These are phyloP conservation scores for Colletotrichum camelliae DNA, from an alignment of 2,329 filamentous ascomycete species.

Conservation along the genomic window DNA sequence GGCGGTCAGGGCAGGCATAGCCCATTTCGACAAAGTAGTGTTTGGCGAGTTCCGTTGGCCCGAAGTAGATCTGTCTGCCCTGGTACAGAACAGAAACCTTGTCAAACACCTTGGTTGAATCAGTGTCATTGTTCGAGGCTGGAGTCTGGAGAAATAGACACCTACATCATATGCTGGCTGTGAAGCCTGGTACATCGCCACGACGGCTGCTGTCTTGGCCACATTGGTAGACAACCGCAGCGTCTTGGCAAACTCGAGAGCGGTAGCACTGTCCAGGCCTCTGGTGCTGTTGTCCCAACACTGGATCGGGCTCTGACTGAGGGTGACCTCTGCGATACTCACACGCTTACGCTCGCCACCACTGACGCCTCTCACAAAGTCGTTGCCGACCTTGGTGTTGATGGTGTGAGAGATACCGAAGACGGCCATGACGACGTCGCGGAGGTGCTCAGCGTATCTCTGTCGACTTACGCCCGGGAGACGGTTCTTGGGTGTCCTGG, in stretches of 20 bases:
- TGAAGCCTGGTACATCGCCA: conserved; percentile 69
- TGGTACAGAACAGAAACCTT: conserved; percentile 72
- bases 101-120: conserved; percentile 64
- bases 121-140: conserved; percentile 61
- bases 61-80: conserved; percentile 65
- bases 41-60: conserved; percentile 24
- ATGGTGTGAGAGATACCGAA: conserved; percentile 69
- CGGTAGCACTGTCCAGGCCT: conserved; percentile 66
- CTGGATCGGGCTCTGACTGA: conserved; percentile 53
- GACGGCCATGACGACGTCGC: conserved; percentile 61
- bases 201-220: conserved; percentile 56
- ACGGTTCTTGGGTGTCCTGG: conserved; percentile 64
- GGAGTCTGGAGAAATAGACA: conserved; percentile 51
- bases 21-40: conserved; percentile 44
- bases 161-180: conserved; percentile 52
- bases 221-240: conserved; percentile 64
- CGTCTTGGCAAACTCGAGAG: conserved; percentile 65
- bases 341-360: conserved; percentile 70
- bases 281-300: conserved; percentile 72
- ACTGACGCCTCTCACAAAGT: conserved; percentile 58
- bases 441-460: conserved; percentile 40
- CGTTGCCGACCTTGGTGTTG: conserved; percentile 65
- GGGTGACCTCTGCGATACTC: conserved; percentile 68
- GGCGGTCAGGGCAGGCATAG: conserved; percentile 57
- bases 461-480: conserved; percentile 62